Percentiles rank a stretch among this genome's conserved stretches.
phyloP scores from a whole-genome alignment of 2,329 filamentous ascomycete species.

The Aureobasidium sp. region DNA sequence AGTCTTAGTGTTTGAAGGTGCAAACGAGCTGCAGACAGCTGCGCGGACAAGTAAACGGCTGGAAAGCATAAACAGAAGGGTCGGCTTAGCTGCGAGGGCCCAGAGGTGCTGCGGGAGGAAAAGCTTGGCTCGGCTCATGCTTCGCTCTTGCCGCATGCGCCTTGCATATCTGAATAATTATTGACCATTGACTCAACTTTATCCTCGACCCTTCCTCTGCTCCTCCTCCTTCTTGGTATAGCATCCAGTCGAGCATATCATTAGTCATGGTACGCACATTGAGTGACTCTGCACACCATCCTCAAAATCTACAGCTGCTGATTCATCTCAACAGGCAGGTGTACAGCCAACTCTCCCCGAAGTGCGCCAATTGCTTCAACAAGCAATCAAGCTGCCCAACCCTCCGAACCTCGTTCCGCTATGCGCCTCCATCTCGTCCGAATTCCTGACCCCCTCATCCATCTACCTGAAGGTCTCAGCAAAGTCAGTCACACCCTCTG shows the following conservation, averaged over 20 bases:
- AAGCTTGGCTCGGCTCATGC: constrained; percentile 8
- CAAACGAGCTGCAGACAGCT: background rate
- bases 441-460: constrained; percentile 87
- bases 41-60: background rate
- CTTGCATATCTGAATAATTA: constrained; percentile 6
- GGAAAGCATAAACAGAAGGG: background rate
- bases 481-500: constrained; percentile 46
- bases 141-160: constrained; percentile 1
- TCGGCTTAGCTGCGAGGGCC: background rate
- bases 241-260: background rate
- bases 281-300: background rate
- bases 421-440: constrained; percentile 77
- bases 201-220: background rate
- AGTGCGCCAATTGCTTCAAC: constrained; percentile 47
- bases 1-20: background rate
- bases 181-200: constrained; percentile 4
- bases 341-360: constrained; percentile 55
- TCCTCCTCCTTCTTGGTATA: background rate
- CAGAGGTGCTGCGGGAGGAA: background rate
- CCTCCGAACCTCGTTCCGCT: constrained; percentile 73
- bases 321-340: constrained; percentile 19
- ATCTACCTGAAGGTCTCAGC: constrained; percentile 88
- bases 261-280: background rate
- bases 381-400: constrained; percentile 42
- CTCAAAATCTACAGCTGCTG: background rate